Evolutionary conservation across 129 eudicot genomes (phyloP).

Genomic region (Flaveria linearis): DNA sequence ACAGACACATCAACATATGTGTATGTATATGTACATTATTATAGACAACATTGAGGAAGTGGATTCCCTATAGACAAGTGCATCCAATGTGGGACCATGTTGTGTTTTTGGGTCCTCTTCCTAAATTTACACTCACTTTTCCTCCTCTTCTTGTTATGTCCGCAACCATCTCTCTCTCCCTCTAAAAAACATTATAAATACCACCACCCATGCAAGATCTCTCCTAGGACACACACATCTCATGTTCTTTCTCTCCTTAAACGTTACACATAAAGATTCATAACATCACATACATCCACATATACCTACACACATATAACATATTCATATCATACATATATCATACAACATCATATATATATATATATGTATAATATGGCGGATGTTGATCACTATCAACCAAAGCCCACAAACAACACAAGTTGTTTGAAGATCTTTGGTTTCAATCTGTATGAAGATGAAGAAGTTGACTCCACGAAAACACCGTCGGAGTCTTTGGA

Average conservation of each 20-base stretch:
- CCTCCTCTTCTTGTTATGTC: conserved; percentile 60
- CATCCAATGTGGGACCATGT: conserved; percentile 62
- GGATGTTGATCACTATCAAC: conserved; percentile 49
- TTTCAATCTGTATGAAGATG: conserved; percentile 68
- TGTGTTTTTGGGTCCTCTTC: conserved; percentile 57
- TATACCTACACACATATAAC: conserved; percentile 3
- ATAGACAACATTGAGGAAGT: conserved; percentile 14
- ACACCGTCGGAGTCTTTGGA: conserved; percentile 53
- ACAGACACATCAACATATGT: too few species aligned
- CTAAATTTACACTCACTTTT: conserved; percentile 45
- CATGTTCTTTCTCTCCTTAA: conserved; percentile 40
- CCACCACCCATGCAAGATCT: conserved; percentile 59
- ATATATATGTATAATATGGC: conserved; percentile 47
- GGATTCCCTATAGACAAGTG: conserved; percentile 55
- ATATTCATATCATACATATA: background rate
- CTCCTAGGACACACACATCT: conserved; percentile 33
- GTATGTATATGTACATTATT: too few species aligned
- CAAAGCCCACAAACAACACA: conserved; percentile 43
- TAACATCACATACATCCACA: background rate
- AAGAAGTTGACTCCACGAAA: conserved; percentile 53
- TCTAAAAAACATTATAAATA: conserved; percentile 52
- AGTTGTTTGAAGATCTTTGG: conserved; percentile 78
- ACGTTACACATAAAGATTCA: conserved; percentile 5
- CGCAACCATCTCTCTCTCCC: conserved; percentile 56
- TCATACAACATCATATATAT: background rate